Conservation (phyloP, 805 yeast genomes). For the Zygosaccharomyces pseudorouxii region DNA sequence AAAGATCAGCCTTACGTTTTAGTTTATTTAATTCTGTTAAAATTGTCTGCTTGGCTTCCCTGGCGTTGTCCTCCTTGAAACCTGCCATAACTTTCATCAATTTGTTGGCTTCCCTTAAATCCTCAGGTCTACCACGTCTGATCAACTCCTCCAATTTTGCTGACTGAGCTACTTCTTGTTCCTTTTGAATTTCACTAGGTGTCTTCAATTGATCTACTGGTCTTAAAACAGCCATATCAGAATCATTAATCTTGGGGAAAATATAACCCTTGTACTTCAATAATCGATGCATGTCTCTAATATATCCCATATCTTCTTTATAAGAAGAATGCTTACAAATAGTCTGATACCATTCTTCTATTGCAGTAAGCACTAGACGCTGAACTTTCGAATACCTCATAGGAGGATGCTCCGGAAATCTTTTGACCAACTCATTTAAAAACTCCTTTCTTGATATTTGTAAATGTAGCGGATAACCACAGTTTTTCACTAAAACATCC, state of each 20-base stretch:
- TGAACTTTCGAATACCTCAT: slow-evolving; percentile 77
- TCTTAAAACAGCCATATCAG: slow-evolving; percentile 88
- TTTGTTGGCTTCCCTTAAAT: slow-evolving; percentile 91
- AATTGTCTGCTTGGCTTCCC: slow-evolving; percentile 66
- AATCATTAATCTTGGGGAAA: slow-evolving; percentile 86
- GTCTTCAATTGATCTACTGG: slow-evolving; percentile 85
- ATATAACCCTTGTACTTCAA: slow-evolving; percentile 85
- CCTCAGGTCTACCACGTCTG: slow-evolving; percentile 92
- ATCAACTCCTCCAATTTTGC: slow-evolving; percentile 95
- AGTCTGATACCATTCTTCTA: slow-evolving; percentile 97
- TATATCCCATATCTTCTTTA: slow-evolving; percentile 86
- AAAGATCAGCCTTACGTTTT: slow-evolving; percentile 77
- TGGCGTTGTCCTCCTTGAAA: slow-evolving; percentile 71
- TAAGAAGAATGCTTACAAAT: slow-evolving; percentile 85
- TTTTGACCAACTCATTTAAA: slow-evolving; percentile 83
- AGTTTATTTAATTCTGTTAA: slow-evolving; percentile 80
- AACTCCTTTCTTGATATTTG: slow-evolving; percentile 95
- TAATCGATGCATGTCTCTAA: slow-evolving; percentile 92
- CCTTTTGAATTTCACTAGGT: slow-evolving; percentile 84
- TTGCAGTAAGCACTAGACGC: slow-evolving; percentile 76
- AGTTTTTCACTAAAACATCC: slow-evolving; percentile 91
- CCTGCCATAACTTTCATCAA: slow-evolving; percentile 99
- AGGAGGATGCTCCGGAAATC: slow-evolving; percentile 95
- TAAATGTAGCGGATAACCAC: slow-evolving; percentile 95
- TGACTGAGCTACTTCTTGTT: slow-evolving; percentile 86